Conservation (phyloP, 148 eudicot species). For the Vaccinium corymbosum region DNA sequence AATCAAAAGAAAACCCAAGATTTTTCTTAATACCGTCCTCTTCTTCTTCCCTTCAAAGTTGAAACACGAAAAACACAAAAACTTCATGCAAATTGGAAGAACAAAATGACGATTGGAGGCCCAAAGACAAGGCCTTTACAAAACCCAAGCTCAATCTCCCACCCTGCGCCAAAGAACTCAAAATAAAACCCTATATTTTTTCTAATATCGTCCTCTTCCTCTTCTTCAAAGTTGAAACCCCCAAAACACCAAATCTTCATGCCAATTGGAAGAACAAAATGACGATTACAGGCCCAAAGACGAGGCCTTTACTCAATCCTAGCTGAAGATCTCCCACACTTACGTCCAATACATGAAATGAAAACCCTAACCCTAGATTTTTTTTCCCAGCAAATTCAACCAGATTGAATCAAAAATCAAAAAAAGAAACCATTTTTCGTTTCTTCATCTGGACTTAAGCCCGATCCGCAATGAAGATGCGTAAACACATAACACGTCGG, state of each 20-base stretch:
- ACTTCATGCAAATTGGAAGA: conserved; percentile 43
- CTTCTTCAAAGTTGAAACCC: background rate
- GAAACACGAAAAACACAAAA: conserved; percentile 52
- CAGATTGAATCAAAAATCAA: background rate
- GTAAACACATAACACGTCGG: background rate
- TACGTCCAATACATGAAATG: background rate
- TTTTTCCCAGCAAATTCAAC: background rate
- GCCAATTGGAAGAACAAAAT: background rate
- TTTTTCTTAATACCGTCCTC: conserved; percentile 18
- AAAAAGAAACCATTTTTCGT: background rate
- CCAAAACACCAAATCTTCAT: background rate
- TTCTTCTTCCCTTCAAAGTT: conserved; percentile 10
- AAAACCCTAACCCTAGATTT: conserved; percentile 21
- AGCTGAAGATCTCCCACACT: conserved; percentile 19
- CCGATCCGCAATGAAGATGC: background rate
- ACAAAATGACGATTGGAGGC: background rate
- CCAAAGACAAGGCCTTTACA: conserved; percentile 12
- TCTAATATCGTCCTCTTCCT: background rate
- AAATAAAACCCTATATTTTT: no score
- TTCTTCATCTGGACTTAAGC: background rate
- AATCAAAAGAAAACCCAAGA: conserved; percentile 15
- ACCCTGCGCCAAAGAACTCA: no score
- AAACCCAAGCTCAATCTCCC: conserved; percentile 21
- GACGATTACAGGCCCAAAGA: conserved; percentile 8
- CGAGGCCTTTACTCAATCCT: conserved; percentile 27